phyloP scores from a whole-genome alignment of 306 rosid genomes.

The Cucurbita argyrosperma region DNA sequence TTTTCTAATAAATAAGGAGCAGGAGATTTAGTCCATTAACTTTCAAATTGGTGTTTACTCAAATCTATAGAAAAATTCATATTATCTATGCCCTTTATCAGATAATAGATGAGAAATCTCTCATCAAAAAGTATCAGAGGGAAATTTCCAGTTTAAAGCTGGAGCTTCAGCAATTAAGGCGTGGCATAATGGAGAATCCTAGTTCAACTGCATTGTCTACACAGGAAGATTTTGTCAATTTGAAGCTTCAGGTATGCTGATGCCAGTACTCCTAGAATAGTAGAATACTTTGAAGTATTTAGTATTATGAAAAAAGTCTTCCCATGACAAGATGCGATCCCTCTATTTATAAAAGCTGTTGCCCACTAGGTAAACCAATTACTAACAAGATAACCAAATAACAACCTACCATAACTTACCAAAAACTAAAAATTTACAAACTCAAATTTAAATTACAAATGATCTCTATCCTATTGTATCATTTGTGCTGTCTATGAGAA shows the following conservation, averaged over 20 bases:
- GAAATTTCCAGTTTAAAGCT: slow-evolving; percentile 42
- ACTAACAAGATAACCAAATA: background rate
- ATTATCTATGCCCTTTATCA: slow-evolving; percentile 3
- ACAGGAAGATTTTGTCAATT: slow-evolving; percentile 41
- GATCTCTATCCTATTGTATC: background rate
- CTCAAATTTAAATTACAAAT: background rate
- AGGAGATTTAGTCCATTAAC: background rate
- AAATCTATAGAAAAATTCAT: background rate
- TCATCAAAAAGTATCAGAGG: slow-evolving; percentile 43
- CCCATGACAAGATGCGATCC: background rate
- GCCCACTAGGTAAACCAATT: background rate
- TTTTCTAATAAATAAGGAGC: background rate
- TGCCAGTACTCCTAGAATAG: too few species aligned
- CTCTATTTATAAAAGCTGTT: background rate
- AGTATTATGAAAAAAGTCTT: background rate
- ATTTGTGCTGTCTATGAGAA: background rate
- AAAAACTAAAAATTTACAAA: background rate
- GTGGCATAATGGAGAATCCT: slow-evolving; percentile 37
- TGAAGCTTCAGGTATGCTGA: slow-evolving; percentile 38
- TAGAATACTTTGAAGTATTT: background rate
- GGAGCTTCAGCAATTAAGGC: slow-evolving; percentile 43
- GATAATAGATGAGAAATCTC: slow-evolving; percentile 52
- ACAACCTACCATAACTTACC: background rate
- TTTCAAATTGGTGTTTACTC: background rate
- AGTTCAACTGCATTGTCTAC: slow-evolving; percentile 13